Conservation (phyloP, 805 yeast genomes). For the Candida coleopterorum region DNA sequence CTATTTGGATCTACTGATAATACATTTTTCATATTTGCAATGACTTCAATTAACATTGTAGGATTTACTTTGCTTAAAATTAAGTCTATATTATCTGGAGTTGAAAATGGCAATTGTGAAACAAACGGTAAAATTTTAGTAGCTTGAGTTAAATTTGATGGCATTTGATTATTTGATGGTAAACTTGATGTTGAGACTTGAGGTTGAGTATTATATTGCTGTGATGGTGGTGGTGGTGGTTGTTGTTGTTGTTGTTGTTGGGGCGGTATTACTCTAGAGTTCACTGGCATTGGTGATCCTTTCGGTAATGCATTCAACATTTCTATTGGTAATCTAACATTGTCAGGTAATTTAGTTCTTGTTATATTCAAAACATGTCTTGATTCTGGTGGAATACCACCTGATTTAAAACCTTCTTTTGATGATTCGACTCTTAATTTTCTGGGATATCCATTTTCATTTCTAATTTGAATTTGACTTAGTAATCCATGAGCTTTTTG, state of each 20-base stretch:
- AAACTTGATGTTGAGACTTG: neutral
- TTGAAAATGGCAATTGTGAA: constrained; percentile 38
- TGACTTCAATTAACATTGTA: constrained; percentile 60
- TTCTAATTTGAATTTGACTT: constrained; percentile 32
- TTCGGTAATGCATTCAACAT: constrained; percentile 15
- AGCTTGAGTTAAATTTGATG: constrained; percentile 49
- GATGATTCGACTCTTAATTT: constrained; percentile 54
- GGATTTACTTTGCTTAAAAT: constrained; percentile 67
- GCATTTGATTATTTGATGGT: constrained; percentile 23
- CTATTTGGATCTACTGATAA: constrained; percentile 46
- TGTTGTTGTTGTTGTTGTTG: neutral
- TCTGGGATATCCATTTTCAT: constrained; percentile 34
- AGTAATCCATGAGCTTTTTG: constrained; percentile 42
- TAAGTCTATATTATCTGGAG: constrained; percentile 53
- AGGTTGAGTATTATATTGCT: neutral
- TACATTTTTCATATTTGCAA: constrained; percentile 59
- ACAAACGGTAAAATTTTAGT: constrained; percentile 52
- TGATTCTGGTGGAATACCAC: constrained; percentile 25
- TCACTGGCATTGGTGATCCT: constrained; percentile 5
- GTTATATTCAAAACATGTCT: constrained; percentile 42
- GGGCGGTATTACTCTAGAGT: constrained; percentile 1
- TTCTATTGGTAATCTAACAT: constrained; percentile 55
- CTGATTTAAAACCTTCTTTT: constrained; percentile 50
- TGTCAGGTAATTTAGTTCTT: constrained; percentile 47
- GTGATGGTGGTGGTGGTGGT: neutral